Evolutionary conservation across 176 grass and related monocot genomes (phyloP).

Genomic region (Zea luxurians): DNA sequence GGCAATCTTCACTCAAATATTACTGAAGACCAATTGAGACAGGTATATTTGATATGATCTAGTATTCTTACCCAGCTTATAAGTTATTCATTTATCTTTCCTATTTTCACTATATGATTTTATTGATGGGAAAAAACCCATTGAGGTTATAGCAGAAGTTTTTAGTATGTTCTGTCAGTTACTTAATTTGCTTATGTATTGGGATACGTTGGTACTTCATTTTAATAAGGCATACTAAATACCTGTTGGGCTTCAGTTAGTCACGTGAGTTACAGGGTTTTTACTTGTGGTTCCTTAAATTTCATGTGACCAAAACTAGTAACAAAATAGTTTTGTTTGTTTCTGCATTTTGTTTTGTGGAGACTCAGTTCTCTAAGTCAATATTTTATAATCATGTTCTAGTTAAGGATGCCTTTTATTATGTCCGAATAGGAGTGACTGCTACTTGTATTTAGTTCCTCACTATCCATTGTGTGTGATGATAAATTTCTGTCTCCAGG

Average conservation of each 20-base stretch:
- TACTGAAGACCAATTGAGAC: constrained; percentile 86
- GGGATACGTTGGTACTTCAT: constrained; percentile 6
- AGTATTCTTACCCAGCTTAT: background rate
- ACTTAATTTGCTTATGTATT: background rate
- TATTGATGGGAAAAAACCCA: constrained; percentile 5
- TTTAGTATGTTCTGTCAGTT: background rate
- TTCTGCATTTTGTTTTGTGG: background rate
- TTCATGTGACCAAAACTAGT: background rate
- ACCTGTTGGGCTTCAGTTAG: background rate
- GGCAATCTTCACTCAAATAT: constrained; percentile 97
- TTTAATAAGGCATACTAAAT: constrained; percentile 18
- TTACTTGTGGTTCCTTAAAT: background rate
- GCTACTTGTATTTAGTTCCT: background rate
- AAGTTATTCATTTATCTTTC: background rate
- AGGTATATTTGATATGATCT: constrained; percentile 46
- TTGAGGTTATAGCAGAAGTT: background rate
- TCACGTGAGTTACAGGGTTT: background rate
- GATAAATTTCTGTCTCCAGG: constrained; percentile 51
- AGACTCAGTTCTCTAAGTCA: background rate
- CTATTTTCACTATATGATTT: background rate
- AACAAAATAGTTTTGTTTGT: background rate
- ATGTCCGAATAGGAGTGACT: background rate
- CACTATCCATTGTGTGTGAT: constrained; percentile 1
- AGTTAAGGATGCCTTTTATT: background rate
- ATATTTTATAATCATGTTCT: constrained; percentile 13